Evolutionary conservation across 208 protist species (phyloP), one percentile per base, ranked within the genome.

Genomic region (Trypanosoma boissoni): DNA sequence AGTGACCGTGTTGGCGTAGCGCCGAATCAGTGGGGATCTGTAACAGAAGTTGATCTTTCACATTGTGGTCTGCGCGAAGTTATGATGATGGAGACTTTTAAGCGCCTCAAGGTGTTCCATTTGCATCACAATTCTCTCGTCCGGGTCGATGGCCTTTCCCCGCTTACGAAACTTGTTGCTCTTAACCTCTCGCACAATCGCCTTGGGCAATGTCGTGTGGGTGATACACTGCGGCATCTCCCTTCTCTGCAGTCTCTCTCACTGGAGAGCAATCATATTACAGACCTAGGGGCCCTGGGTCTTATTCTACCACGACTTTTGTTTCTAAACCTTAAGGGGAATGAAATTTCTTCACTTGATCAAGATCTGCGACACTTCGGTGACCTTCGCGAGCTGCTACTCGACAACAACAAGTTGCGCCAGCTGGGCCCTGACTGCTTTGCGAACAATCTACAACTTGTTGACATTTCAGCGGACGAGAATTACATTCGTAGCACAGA

Each of bases 321-420:
- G 32, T 94, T 94, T 51, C 71, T 98, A 20, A 96, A 95, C 58
- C 60, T 97, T 16, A 80, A 84, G 46, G 64, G 71, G 23, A 98
- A 98, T 74, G 90, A 96, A 24, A 75, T 97, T 29, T 46, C 74
- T 53, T 71, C 70, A 18, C 34, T 97, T 36, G 89, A 93, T n/a
- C 62, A 61, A 18, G 86, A 87, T n/a, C 64, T 97, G 10, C 67
- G 81, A 21, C 41, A 63, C 24, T 59, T 96, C 9, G 64, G 68
- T 0, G 71, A 91, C 14, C 77, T 98, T n/a, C 91, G 80, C 5
- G 90, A 97, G 70, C 63, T 97, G 20, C 73, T 96, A 7, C 83
- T 97, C 27, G 89, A 96, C 59, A 82, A 91, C 54, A 97, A 97
- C 76, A 88, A 86, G 39, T 74, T 97, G 52, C 80, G 87, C 18